Base-by-base conservation (phyloP, 2,329 filamentous ascomycete species). In the Nemania sp. region DNA sequence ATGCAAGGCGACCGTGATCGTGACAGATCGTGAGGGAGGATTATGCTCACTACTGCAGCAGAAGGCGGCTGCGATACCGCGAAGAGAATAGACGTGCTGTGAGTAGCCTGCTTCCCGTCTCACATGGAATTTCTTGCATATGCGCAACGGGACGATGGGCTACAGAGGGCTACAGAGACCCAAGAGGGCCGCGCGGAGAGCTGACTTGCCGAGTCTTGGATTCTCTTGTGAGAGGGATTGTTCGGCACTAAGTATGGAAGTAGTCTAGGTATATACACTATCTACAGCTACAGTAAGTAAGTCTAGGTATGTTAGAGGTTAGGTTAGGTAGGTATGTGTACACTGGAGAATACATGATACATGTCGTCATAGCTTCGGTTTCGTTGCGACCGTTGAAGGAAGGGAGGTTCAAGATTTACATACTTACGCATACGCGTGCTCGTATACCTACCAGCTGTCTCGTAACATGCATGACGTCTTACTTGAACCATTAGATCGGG, bases 381-480 rank as follows among this genome's bases (percentile, higher is more conserved):
- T 51, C 49, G 60, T 61, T 20, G 29, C 38, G 53, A 26, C 29
- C 10, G 26, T 35, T 45, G 18, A 18, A n/a, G 26, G 29, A 47
- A 53, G 58, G 55, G 55, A 64, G 32, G 45, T 56, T 69, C 43
- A 52, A 32, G 65, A 47, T 60, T 45, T 62, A 32, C 35, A 20
- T 11, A 15, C 51, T 11, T 10, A 13, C 41, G n/a, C 29, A 15
- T 8, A 35, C n/a, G n/a, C n/a, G 11, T 35, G 32, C 32, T 35
- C 32, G 20, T 26, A 55, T 22, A 10, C 3, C n/a, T 51, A 60
- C 59, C 57, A 65, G n/a, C 20, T 61, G 56, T 59, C 35, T 47
- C 58, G 26, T 49, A 56, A 58, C n/a, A 67, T 38, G 58, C 45
- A 76, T 77, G 75, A 76, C 74, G 73, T 77, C 69, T 71, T 54